These are phyloP conservation scores for Pyrenochaeta sp. DNA, from an alignment of 2,329 filamentous ascomycete species.

Conservation along the genomic window DNA sequence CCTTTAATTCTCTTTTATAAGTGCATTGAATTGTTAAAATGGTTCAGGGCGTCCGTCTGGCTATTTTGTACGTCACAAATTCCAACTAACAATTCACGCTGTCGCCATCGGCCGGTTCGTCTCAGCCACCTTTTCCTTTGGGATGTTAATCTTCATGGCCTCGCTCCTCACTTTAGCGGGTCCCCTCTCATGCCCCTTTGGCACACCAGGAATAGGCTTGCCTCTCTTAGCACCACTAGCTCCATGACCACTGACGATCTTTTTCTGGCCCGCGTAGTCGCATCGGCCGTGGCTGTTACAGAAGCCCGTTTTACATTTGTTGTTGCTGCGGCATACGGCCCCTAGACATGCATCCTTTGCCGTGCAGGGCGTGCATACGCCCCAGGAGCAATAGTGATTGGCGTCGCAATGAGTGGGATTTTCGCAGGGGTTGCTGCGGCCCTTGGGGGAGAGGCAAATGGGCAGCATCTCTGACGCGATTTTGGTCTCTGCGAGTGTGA, in stretches of 20 bases:
- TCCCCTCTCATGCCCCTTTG: constrained; percentile 31
- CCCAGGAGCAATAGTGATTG: constrained; percentile 38
- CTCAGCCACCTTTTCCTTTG: constrained; percentile 25
- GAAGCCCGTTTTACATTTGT: constrained; percentile 42
- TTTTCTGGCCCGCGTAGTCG: constrained; percentile 33
- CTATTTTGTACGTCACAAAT: no score
- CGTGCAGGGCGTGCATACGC: constrained; percentile 31
- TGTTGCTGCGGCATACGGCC: constrained; percentile 30
- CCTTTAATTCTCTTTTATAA: no score
- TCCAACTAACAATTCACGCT: background rate
- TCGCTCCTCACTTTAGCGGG: constrained; percentile 41
- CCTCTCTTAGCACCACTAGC: constrained; percentile 22
- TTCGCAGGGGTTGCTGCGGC: constrained; percentile 31
- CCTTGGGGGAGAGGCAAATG: constrained; percentile 13
- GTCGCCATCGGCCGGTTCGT: constrained; percentile 23
- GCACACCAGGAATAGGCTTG: constrained; percentile 25
- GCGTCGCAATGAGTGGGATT: constrained; percentile 33
- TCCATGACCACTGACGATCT: constrained; percentile 30
- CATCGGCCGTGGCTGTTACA: constrained; percentile 40
- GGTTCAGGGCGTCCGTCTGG: no score
- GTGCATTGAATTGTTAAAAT: no score
- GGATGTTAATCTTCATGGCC: constrained; percentile 37
- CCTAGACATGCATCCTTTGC: constrained; percentile 31
- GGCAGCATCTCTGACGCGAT: constrained; percentile 1
- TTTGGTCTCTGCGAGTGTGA: constrained; percentile 11